Evolutionary conservation across 2,329 filamentous ascomycete species (phyloP).

Genomic region (Neurospora crassa): DNA sequence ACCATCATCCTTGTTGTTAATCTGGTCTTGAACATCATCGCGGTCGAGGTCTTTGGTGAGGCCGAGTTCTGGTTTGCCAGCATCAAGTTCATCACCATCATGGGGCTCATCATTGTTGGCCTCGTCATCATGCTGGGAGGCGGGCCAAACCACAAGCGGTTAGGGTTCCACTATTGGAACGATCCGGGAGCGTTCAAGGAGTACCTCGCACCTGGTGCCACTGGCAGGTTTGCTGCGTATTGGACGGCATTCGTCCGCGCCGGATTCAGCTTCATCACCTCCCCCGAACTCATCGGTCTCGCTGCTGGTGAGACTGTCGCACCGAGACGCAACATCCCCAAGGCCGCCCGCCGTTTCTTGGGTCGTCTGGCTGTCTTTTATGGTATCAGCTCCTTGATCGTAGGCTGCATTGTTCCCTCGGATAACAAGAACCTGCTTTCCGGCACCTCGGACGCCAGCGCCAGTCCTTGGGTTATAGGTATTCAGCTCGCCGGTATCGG

Average conservation of each 20-base stretch:
- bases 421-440: conserved; percentile 49
- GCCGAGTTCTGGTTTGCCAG: conserved; percentile 53
- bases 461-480: conserved; percentile 56
- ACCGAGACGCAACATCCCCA: conserved; percentile 56
- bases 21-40: conserved; percentile 45
- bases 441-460: conserved; percentile 46
- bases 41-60: conserved; percentile 49
- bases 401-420: conserved; percentile 55
- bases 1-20: conserved; percentile 45
- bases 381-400: conserved; percentile 49
- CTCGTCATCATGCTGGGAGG: conserved; percentile 48
- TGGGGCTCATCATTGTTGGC: conserved; percentile 46
- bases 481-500: conserved; percentile 57
- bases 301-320: conserved; percentile 57
- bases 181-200: conserved; percentile 38
- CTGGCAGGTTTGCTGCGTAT: conserved; percentile 48
- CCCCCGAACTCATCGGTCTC: conserved; percentile 50
- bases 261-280: conserved; percentile 53
- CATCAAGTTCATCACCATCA: conserved; percentile 50
- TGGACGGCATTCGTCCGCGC: conserved; percentile 48
- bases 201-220: conserved; percentile 34
- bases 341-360: conserved; percentile 52
- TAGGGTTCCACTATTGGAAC: conserved; percentile 42
- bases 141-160: conserved; percentile 36
- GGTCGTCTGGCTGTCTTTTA: conserved; percentile 56